phyloP scores from a whole-genome alignment of 352 stramenopile genomes.

The Globisporangium canariense region DNA sequence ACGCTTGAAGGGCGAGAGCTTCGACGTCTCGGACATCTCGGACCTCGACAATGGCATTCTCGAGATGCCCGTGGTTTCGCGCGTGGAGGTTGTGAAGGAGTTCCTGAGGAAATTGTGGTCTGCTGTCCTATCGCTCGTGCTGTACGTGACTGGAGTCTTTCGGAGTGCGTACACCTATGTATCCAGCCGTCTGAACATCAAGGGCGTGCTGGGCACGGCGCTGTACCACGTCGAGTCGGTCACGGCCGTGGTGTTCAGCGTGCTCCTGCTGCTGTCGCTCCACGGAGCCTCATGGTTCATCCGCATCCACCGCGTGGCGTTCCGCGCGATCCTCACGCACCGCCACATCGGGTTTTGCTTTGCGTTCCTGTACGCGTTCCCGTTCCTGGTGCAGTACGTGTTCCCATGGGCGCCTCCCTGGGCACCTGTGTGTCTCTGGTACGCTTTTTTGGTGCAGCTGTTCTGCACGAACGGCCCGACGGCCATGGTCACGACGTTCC shows the following conservation, averaged over 20 bases:
- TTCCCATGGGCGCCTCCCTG: constrained; percentile 87
- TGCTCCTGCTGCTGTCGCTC: constrained; percentile 62
- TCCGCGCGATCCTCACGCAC: constrained; percentile 78
- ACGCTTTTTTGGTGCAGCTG: constrained; percentile 86
- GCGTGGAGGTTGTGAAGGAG: background rate
- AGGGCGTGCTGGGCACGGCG: constrained; percentile 28
- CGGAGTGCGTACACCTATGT: constrained; percentile 12
- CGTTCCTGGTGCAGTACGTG: constrained; percentile 83
- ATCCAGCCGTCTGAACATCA: constrained; percentile 34
- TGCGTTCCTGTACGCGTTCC: constrained; percentile 84
- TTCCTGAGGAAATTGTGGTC: background rate
- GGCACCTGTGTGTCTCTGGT: constrained; percentile 88
- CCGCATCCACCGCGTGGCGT: constrained; percentile 75
- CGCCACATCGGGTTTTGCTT: constrained; percentile 87
- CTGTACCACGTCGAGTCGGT: constrained; percentile 69
- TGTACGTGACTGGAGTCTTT: background rate
- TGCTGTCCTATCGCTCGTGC: background rate
- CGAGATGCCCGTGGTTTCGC: background rate
- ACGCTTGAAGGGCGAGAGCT: constrained; percentile 33
- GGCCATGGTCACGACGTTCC: constrained; percentile 85
- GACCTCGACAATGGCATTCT: constrained; percentile 14
- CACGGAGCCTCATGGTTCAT: constrained; percentile 77
- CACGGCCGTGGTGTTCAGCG: constrained; percentile 59
- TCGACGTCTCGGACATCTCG: constrained; percentile 26
- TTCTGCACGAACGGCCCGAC: constrained; percentile 82